These are phyloP conservation scores for Zymoseptoria passerinii DNA, from an alignment of 2,329 filamentous ascomycete species.

Conservation along the genomic window DNA sequence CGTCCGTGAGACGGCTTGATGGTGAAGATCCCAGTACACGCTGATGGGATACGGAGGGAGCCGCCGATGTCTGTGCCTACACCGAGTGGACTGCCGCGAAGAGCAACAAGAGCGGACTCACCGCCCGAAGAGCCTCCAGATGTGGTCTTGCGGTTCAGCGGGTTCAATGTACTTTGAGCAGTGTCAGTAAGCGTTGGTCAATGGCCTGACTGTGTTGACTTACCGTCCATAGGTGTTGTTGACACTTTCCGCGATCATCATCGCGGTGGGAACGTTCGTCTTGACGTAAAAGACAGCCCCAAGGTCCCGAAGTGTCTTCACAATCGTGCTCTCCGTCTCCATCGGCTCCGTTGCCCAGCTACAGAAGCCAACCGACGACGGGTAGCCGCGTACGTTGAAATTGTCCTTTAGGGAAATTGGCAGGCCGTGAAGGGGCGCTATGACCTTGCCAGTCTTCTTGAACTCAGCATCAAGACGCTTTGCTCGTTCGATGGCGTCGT, in stretches of 20 bases:
- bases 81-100: conserved; percentile 53
- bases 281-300: conserved; percentile 63
- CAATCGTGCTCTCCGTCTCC: conserved; percentile 47
- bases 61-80: conserved; percentile 58
- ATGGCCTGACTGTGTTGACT: conserved; percentile 35
- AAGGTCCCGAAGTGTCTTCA: conserved; percentile 49
- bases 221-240: conserved; percentile 55
- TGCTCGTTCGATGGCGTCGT: conserved; percentile 44
- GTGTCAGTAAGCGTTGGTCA: neutral
- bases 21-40: conserved; percentile 51
- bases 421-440: conserved; percentile 60
- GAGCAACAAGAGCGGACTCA: conserved; percentile 54
- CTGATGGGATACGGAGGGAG: conserved; percentile 48
- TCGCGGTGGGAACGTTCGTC: conserved; percentile 60
- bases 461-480: conserved; percentile 47
- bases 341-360: conserved; percentile 54
- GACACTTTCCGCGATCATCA: conserved; percentile 61
- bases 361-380: conserved; percentile 56
- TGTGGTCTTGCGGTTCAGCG: conserved; percentile 50
- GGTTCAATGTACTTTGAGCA: conserved; percentile 41
- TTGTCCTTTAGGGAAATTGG: conserved; percentile 64
- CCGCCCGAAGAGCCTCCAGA: conserved; percentile 60
- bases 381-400: conserved; percentile 54
- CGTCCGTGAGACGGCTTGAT: conserved; percentile 51
- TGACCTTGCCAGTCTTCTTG: conserved; percentile 35